phyloP scores from a whole-genome alignment of 768 basidiomycete species.

The Guyanaporus albipodus region DNA sequence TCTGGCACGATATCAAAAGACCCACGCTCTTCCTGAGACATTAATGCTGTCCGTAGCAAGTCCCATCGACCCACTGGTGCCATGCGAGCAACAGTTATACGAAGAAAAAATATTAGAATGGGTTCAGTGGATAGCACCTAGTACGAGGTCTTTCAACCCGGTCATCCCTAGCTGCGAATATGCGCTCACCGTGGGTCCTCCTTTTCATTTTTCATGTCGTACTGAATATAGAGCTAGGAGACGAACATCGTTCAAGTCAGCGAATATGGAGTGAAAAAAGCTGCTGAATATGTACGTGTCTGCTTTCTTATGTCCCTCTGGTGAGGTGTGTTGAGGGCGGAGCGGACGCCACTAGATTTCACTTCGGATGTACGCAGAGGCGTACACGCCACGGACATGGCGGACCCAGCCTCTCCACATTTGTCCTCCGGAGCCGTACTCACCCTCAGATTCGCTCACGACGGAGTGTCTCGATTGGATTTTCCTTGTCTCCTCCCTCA shows the following conservation, averaged over 20 bases:
- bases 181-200: conserved; percentile 48
- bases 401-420: conserved; percentile 65
- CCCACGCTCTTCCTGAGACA: neutral
- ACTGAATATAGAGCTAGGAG: conserved; percentile 37
- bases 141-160: conserved; percentile 44
- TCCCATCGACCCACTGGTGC: neutral
- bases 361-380: conserved; percentile 51
- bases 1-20: conserved; percentile 2
- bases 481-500: conserved; percentile 80
- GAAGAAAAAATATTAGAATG: neutral
- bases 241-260: conserved; percentile 59
- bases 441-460: conserved; percentile 49
- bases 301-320: conserved; percentile 2
- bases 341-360: conserved; percentile 49
- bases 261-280: conserved; percentile 54
- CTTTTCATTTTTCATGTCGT: neutral
- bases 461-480: conserved; percentile 74
- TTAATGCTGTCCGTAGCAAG: conserved; percentile 19
- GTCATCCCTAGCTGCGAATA: conserved; percentile 56
- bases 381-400: conserved; percentile 81
- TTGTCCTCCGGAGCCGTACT: conserved; percentile 62
- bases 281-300: conserved; percentile 58
- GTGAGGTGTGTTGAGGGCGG: conserved; percentile 4
- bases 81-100: neutral
- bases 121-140: neutral